These are phyloP conservation scores for Rosa hybrid DNA, from an alignment of 331 rosid genomes.

Conservation along the genomic window DNA sequence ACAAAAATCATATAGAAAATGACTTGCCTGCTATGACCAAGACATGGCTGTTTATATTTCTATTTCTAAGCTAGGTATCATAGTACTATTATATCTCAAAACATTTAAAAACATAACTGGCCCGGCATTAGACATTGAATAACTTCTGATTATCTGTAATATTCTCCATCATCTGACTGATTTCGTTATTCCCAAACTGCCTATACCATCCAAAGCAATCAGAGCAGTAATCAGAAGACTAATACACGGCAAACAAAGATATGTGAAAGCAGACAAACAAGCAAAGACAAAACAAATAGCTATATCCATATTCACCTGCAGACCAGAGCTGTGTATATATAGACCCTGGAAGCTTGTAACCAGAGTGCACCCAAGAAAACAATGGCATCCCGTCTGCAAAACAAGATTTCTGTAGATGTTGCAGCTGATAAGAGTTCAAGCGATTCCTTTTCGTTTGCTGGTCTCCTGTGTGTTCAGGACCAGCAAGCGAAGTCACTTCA, in stretches of 20 bases:
- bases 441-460: constrained; percentile 63
- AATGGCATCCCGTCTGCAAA: constrained; percentile 44
- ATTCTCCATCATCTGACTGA: neutral
- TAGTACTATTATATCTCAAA: neutral
- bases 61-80: neutral
- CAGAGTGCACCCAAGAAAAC: constrained; percentile 31
- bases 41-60: neutral
- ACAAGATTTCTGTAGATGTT: constrained; percentile 30
- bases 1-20: neutral
- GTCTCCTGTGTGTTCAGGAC: constrained; percentile 51
- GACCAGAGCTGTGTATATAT: constrained; percentile 6
- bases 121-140: neutral
- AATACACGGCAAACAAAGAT: neutral
- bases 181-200: constrained; percentile 15
- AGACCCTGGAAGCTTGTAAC: constrained; percentile 15
- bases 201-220: constrained; percentile 14
- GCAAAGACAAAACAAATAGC: neutral
- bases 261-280: neutral
- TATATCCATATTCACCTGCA: neutral
- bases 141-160: neutral
- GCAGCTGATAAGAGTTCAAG: constrained; percentile 36
- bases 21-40: constrained; percentile 5
- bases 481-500: constrained; percentile 42
- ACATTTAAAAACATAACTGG: neutral
- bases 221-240: neutral